These are phyloP conservation scores for Eucalyptus curtisii DNA, from an alignment of 345 rosid genomes.

Conservation along the genomic window DNA sequence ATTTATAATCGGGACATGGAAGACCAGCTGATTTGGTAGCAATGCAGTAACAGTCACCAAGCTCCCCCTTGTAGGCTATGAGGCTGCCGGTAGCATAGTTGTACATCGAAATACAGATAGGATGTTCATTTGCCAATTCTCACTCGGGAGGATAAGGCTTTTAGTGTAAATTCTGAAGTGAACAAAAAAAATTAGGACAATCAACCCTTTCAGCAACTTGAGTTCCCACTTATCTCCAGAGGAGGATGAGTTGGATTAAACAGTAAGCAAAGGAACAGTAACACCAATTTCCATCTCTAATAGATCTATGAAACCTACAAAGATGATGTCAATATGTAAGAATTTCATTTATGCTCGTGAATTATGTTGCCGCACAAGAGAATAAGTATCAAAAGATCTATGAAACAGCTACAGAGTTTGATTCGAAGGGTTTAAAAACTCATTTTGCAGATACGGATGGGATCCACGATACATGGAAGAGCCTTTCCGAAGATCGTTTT, in stretches of 20 bases:
- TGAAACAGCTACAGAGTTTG: background rate
- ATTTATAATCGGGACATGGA: slow-evolving; percentile 69
- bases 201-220: background rate
- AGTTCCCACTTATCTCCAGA: background rate
- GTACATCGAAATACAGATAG: slow-evolving; percentile 25
- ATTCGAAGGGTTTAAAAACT: background rate
- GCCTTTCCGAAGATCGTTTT: background rate
- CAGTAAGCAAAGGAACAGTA: background rate
- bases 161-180: background rate
- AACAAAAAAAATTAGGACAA: background rate
- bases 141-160: background rate
- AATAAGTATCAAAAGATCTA: background rate
- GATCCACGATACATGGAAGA: background rate
- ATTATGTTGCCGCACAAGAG: background rate
- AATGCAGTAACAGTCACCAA: slow-evolving; percentile 93
- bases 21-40: slow-evolving; percentile 85
- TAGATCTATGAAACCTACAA: background rate
- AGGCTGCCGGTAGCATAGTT: slow-evolving; percentile 86
- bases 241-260: background rate
- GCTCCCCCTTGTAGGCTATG: slow-evolving; percentile 87
- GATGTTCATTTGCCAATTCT: background rate
- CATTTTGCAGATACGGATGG: background rate
- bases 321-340: background rate
- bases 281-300: background rate
- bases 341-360: background rate